Evolutionary conservation across 2,329 filamentous ascomycete genomes (phyloP).

Genomic region (Thielaviopsis punctulata): DNA sequence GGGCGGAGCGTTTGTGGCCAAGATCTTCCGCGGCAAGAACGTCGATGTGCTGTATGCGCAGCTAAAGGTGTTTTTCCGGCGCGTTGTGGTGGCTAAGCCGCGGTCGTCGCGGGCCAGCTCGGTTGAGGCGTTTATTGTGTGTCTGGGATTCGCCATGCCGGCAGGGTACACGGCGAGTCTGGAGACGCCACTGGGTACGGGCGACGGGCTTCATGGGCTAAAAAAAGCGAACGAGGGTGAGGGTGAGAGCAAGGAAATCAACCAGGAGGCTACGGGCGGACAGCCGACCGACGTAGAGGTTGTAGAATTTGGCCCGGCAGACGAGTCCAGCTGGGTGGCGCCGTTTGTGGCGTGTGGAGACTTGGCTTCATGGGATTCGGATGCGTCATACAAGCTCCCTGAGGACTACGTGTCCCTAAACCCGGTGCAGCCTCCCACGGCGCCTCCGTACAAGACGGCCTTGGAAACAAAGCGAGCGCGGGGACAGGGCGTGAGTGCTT

Average conservation of each 20-base stretch:
- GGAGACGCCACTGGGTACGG: constrained; percentile 55
- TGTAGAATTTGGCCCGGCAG: constrained; percentile 16
- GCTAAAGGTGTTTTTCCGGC: constrained; percentile 72
- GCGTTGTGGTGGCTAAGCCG: constrained; percentile 83
- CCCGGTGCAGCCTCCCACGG: constrained; percentile 86
- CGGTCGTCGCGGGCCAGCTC: constrained; percentile 89
- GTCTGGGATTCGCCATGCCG: constrained; percentile 72
- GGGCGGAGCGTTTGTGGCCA: constrained; percentile 91
- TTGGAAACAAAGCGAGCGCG: constrained; percentile 57
- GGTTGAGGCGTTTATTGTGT: constrained; percentile 92
- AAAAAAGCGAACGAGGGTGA: constrained; percentile 18
- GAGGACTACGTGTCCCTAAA: constrained; percentile 75
- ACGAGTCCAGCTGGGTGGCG: constrained; percentile 56
- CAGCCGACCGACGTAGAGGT: constrained; percentile 5
- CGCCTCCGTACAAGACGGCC: constrained; percentile 83
- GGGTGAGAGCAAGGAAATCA: constrained; percentile 19
- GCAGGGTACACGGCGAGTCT: constrained; percentile 57
- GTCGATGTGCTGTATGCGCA: constrained; percentile 94
- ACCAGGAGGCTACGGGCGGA: constrained; percentile 8
- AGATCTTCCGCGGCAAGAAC: constrained; percentile 89
- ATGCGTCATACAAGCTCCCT: constrained; percentile 82
- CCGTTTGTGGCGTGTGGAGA: constrained; percentile 97
- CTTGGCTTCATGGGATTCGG: constrained; percentile 83
- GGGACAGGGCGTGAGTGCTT: constrained; percentile 56
- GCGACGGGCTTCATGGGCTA: constrained; percentile 20